Base-by-base conservation (phyloP, 2,329 filamentous ascomycete genomes). In the Colletotrichum abscissum region DNA sequence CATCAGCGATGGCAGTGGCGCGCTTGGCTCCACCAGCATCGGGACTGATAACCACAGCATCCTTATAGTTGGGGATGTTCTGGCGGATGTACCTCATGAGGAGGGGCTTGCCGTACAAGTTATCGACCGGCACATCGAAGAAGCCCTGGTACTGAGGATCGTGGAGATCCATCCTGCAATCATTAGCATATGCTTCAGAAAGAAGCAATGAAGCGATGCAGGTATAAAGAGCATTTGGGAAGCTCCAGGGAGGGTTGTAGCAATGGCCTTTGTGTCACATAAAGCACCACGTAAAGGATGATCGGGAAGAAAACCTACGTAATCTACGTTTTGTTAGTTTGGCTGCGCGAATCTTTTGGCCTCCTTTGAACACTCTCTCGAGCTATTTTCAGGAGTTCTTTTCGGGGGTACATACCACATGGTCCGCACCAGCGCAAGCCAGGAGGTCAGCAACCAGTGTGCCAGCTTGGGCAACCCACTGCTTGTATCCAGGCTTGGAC, bases 121-220 rank as follows among this genome's bases (percentile, higher is more conserved):
- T 99, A 85, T 99, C 97, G 69, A 99, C 97, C 2, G 97, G 97
- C 72, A 98, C 98, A 80, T 99, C 96, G 81, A 99, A 98, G 88
- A 98, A 99, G 67, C 97, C 97, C 84, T 99, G 97, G 80, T 98
- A 98, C 84, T 99, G 95, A 55, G 95, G 94, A 82, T 98, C 96
- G 81, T 97, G 95, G 65, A 99, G 89, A 81, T 99, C 97, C 94
- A 99, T 97, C 73, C 74, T 76, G 73, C 60, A 64, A 38, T 57
- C 24, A 77, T 81, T 77, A 81, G 80, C 60, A 42, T 54, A 59
- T 74, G 72, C 72, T 67, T 67, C 62, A 33, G 16, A 30, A 26
- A 30, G 68, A 73, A 73, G 71, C 71, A 73, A 63, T 65, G 19
- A 52, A 66, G 26, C 56, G 33, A 14, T 46, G 62, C 55, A 71